phyloP scores from a whole-genome alignment of 2,329 filamentous ascomycete genomes.

The Alternaria consortialis region DNA sequence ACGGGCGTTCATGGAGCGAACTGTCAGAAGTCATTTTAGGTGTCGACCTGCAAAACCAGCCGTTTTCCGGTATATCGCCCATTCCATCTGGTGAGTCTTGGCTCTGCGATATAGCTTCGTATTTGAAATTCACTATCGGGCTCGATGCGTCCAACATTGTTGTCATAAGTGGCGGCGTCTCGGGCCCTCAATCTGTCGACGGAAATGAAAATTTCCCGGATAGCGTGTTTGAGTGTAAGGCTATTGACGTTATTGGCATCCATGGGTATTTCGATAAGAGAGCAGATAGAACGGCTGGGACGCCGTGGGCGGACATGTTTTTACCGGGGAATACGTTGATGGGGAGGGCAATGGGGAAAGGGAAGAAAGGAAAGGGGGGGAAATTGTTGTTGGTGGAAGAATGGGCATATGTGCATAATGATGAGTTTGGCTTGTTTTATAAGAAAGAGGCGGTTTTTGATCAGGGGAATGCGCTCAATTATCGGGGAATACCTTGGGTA shows the following conservation, averaged over 20 bases:
- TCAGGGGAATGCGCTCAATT: constrained; percentile 47
- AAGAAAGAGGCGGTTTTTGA: constrained; percentile 48
- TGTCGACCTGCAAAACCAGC: constrained; percentile 48
- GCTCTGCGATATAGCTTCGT: constrained; percentile 47
- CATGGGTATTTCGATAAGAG: constrained; percentile 45
- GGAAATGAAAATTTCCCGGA: constrained; percentile 46
- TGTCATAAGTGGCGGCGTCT: constrained; percentile 49
- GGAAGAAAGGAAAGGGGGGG: constrained; percentile 31
- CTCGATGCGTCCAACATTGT: constrained; percentile 43
- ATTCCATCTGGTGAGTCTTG: constrained; percentile 47
- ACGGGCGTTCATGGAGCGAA: constrained; percentile 39
- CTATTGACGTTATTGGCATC: constrained; percentile 47
- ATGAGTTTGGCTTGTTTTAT: constrained; percentile 33
- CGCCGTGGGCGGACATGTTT: constrained; percentile 47
- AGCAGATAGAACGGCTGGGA: constrained; percentile 39
- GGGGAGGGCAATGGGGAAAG: constrained; percentile 32
- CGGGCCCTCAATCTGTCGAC: constrained; percentile 35
- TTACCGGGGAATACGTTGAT: constrained; percentile 47
- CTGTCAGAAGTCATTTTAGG: constrained; percentile 47
- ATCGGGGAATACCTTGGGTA: constrained; percentile 50
- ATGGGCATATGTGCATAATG: constrained; percentile 41
- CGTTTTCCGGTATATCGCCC: constrained; percentile 47
- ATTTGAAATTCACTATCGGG: constrained; percentile 40
- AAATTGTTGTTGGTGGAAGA: constrained; percentile 49
- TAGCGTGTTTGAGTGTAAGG: constrained; percentile 42